Percentiles rank a stretch among this genome's conserved stretches.
These are phyloP conservation scores for Paraleonurus japonicus DNA, from an alignment of 257 asterid species.

Conservation along the genomic window DNA sequence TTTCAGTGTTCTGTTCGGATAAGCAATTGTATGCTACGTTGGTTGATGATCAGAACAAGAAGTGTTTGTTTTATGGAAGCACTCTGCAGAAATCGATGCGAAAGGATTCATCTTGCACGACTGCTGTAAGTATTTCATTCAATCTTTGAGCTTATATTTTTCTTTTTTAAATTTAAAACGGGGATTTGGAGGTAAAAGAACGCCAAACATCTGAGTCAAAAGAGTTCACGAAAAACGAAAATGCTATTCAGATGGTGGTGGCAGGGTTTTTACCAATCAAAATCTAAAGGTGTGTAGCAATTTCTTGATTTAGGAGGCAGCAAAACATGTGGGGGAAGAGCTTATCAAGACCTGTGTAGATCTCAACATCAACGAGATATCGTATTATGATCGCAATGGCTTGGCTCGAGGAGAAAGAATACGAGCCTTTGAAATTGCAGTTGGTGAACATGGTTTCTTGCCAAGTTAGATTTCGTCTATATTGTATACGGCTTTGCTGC, in stretches of 20 bases:
- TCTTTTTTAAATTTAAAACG: background rate
- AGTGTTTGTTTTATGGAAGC: slow-evolving; percentile 70
- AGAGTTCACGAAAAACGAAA: too few species aligned
- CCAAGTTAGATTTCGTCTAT: slow-evolving; percentile 32
- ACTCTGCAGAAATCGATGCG: slow-evolving; percentile 75
- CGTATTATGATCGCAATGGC: slow-evolving; percentile 80
- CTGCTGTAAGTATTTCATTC: slow-evolving; percentile 44
- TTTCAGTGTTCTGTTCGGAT: slow-evolving; percentile 81
- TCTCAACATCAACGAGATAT: slow-evolving; percentile 66
- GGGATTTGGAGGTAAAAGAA: background rate
- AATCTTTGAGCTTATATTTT: background rate
- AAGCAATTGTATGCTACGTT: slow-evolving; percentile 80
- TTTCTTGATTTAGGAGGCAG: slow-evolving; percentile 70
- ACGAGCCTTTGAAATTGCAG: slow-evolving; percentile 77
- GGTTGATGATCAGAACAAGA: slow-evolving; percentile 79
- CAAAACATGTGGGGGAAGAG: slow-evolving; percentile 74
- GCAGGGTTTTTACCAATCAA: too few species aligned
- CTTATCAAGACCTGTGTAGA: slow-evolving; percentile 71
- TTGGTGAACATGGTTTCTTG: slow-evolving; percentile 78
- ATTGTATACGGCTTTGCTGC: background rate
- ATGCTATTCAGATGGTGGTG: too few species aligned
- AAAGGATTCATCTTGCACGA: slow-evolving; percentile 54
- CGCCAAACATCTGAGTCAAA: too few species aligned
- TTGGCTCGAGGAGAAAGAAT: slow-evolving; percentile 76
- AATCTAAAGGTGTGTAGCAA: background rate